Conservation (phyloP, 208 protist genomes). For the Acanthamoeba royreba region DNA sequence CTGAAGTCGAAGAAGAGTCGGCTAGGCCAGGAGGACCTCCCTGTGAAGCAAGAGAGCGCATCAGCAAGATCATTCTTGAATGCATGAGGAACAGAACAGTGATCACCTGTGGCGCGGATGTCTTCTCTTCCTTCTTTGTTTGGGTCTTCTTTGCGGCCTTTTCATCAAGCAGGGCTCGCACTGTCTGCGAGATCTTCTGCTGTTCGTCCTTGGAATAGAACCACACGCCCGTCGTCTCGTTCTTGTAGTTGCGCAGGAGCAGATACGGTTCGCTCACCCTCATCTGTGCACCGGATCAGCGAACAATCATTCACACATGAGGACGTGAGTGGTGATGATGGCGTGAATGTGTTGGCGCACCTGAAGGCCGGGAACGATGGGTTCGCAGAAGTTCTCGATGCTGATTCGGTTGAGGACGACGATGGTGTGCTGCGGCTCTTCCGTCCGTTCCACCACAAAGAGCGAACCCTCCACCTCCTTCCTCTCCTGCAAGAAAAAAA, state of each 20-base stretch:
- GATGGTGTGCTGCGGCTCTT: background rate
- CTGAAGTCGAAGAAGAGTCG: background rate
- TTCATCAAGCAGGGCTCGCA: background rate
- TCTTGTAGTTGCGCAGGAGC: background rate
- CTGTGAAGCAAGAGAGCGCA: background rate
- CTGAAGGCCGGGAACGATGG: background rate
- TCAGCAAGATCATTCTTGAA: background rate
- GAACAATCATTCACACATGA: background rate
- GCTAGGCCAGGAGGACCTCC: background rate
- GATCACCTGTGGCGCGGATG: background rate
- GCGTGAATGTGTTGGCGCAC: background rate
- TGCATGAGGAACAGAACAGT: background rate
- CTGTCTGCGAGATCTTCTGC: background rate
- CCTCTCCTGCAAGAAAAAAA: background rate
- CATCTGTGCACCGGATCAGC: background rate
- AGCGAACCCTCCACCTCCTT: background rate
- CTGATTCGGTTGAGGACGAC: slow-evolving; percentile 12
- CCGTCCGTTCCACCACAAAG: background rate
- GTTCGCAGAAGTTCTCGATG: background rate
- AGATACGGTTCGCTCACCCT: background rate
- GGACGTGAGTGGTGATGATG: background rate
- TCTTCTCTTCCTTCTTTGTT: background rate
- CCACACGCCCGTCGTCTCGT: background rate
- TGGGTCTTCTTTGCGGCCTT: background rate
- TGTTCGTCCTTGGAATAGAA: slow-evolving; percentile 10